These are phyloP conservation scores for Eucalyptus polybractea DNA, from an alignment of 345 rosid genomes.

Conservation along the genomic window DNA sequence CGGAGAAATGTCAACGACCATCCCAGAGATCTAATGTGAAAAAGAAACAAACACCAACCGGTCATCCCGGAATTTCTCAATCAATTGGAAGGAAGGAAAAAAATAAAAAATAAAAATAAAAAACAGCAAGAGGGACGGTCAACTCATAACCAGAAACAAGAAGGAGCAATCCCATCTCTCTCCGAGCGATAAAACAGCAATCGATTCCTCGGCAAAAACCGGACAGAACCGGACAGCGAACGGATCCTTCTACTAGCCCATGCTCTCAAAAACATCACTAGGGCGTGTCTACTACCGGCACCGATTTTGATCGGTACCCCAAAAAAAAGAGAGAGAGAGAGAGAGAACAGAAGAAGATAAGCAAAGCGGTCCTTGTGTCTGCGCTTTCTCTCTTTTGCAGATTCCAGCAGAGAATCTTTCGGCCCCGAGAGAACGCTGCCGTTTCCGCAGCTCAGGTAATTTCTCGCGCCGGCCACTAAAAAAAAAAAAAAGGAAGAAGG, in stretches of 20 bases:
- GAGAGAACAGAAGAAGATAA: neutral
- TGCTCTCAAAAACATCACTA: neutral
- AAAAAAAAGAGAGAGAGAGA: rapidly evolving
- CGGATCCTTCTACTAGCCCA: neutral
- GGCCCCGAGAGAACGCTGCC: neutral
- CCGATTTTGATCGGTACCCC: neutral
- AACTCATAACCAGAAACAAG: neutral
- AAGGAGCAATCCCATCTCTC: neutral
- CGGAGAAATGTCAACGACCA: neutral
- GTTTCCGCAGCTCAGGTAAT: neutral
- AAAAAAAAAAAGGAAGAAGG: too few relatives aligned
- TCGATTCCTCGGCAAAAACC: neutral
- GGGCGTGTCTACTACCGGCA: neutral
- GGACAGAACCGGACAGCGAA: neutral
- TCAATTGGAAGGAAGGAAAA: neutral
- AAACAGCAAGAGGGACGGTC: neutral
- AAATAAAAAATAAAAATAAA: neutral
- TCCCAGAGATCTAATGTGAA: neutral
- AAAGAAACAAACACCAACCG: neutral
- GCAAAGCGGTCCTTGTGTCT: neutral
- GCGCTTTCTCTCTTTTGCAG: neutral
- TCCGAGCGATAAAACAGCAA: neutral
- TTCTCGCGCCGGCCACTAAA: neutral
- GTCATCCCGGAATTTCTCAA: neutral
- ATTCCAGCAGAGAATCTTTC: neutral